phyloP scores from a whole-genome alignment of 306 rosid genomes.

The Trifolium repens region DNA sequence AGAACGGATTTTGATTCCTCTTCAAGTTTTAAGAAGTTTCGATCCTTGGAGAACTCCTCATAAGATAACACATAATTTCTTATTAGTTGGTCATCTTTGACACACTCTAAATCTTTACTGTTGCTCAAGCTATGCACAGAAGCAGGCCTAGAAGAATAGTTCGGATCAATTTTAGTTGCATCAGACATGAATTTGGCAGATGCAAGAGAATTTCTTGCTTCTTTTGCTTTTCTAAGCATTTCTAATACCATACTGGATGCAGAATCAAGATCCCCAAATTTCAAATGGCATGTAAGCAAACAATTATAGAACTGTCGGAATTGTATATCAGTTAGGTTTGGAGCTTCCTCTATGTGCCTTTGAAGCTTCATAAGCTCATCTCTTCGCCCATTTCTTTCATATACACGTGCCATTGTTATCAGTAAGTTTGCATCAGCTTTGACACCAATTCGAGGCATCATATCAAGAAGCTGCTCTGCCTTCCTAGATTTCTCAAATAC shows the following conservation, averaged over 20 bases:
- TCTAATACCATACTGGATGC: slow-evolving; percentile 83
- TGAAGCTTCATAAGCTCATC: slow-evolving; percentile 81
- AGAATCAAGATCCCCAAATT: slow-evolving; percentile 78
- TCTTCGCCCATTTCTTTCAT: slow-evolving; percentile 80
- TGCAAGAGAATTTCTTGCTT: slow-evolving; percentile 69
- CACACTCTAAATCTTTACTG: slow-evolving; percentile 37
- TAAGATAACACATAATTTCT: slow-evolving; percentile 44
- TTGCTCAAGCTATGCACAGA: slow-evolving; percentile 39
- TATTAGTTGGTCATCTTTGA: slow-evolving; percentile 33
- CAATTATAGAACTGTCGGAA: slow-evolving; percentile 76
- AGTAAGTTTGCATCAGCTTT: slow-evolving; percentile 69
- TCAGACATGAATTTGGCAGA: slow-evolving; percentile 52
- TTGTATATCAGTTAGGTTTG: slow-evolving; percentile 66
- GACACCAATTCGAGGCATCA: slow-evolving; percentile 83
- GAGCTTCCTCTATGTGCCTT: slow-evolving; percentile 72
- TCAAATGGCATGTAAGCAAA: slow-evolving; percentile 80
- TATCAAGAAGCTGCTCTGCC: slow-evolving; percentile 87
- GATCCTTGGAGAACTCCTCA: slow-evolving; percentile 62
- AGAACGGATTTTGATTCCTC: slow-evolving; percentile 65
- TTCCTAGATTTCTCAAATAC: slow-evolving; percentile 71
- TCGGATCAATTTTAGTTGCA: slow-evolving; percentile 43
- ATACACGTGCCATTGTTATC: slow-evolving; percentile 72
- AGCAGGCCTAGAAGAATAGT: slow-evolving; percentile 42
- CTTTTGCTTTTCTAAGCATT: slow-evolving; percentile 79
- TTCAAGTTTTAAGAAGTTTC: slow-evolving; percentile 61